Conservation (phyloP, 345 rosid genomes). For the Isatis tinctoria region DNA sequence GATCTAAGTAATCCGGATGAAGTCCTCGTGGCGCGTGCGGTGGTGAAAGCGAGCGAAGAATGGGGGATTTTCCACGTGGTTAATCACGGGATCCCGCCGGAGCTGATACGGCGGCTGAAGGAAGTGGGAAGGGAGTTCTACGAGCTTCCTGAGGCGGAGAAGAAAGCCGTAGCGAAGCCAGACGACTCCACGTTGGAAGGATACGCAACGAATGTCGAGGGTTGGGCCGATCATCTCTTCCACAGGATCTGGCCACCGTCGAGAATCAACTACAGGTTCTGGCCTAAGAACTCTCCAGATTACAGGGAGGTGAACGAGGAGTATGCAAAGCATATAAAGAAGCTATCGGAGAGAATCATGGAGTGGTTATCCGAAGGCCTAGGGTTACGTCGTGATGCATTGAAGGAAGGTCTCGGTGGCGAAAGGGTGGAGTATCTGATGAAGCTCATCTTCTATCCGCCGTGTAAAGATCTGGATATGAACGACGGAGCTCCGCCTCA, state of each 20-base stretch:
- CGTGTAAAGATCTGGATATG: slow-evolving; percentile 58
- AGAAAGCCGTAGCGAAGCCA: slow-evolving; percentile 40
- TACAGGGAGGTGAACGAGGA: slow-evolving; percentile 58
- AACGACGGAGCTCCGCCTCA: slow-evolving; percentile 58
- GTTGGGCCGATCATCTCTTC: slow-evolving; percentile 55
- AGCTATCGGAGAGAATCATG: slow-evolving; percentile 49
- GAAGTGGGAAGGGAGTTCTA: slow-evolving; percentile 50
- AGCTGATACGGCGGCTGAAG: slow-evolving; percentile 40
- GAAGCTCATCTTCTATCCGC: slow-evolving; percentile 70
- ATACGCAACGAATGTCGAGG: slow-evolving; percentile 26
- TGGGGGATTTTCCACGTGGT: slow-evolving; percentile 44
- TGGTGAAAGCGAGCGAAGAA: slow-evolving; percentile 37
- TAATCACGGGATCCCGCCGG: slow-evolving; percentile 34
- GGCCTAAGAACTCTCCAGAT: slow-evolving; percentile 56
- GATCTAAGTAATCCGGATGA: slow-evolving; percentile 33
- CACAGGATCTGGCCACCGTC: slow-evolving; percentile 78
- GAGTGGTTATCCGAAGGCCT: slow-evolving; percentile 49
- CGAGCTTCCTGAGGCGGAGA: slow-evolving; percentile 53
- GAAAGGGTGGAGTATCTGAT: slow-evolving; percentile 49
- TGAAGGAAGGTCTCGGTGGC: slow-evolving; percentile 54
- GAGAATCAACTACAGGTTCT: slow-evolving; percentile 38
- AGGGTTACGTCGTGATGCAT: slow-evolving; percentile 39
- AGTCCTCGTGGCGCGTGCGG: slow-evolving; percentile 20
- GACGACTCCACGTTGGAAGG: slow-evolving; percentile 45
- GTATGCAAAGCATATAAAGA: slow-evolving; percentile 41